These are phyloP conservation scores for Vanderwaltozyma tropicalis DNA, from an alignment of 805 yeast genomes.

Conservation along the genomic window DNA sequence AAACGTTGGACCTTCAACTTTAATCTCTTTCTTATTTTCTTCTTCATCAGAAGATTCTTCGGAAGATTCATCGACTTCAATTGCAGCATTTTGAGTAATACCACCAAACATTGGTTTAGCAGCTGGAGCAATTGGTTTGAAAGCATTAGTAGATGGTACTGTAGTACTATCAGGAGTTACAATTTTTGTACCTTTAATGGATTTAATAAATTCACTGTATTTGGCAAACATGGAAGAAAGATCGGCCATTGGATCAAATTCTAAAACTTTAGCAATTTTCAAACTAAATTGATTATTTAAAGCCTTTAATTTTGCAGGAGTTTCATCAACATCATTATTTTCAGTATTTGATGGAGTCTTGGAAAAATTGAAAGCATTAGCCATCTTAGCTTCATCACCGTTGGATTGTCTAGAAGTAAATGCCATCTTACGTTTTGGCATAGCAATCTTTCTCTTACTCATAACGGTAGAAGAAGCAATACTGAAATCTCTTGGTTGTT, in stretches of 20 bases:
- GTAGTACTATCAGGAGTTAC: neutral
- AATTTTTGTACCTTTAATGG: constrained; percentile 12
- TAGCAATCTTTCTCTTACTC: constrained; percentile 60
- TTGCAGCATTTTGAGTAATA: neutral
- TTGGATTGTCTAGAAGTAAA: constrained; percentile 1
- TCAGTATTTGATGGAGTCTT: neutral
- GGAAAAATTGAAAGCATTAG: constrained; percentile 14
- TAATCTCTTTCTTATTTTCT: constrained; percentile 34
- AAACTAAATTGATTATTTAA: constrained; percentile 50
- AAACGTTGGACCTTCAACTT: constrained; percentile 67
- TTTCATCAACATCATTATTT: constrained; percentile 18
- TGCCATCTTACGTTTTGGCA: constrained; percentile 38
- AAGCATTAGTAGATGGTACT: neutral
- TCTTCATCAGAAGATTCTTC: constrained; percentile 2
- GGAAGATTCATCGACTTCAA: neutral
- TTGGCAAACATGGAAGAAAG: constrained; percentile 46
- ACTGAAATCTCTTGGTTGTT: constrained; percentile 34
- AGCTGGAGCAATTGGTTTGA: neutral
- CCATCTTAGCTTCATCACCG: constrained; percentile 9
- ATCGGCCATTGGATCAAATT: constrained; percentile 41
- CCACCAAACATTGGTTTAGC: neutral
- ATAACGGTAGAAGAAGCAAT: constrained; percentile 52
- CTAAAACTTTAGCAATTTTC: constrained; percentile 35
- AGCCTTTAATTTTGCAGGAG: constrained; percentile 47
- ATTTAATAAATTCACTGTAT: constrained; percentile 43